Conservation (phyloP, 2,329 filamentous ascomycete genomes). For the Trichothecium sympodiale region DNA sequence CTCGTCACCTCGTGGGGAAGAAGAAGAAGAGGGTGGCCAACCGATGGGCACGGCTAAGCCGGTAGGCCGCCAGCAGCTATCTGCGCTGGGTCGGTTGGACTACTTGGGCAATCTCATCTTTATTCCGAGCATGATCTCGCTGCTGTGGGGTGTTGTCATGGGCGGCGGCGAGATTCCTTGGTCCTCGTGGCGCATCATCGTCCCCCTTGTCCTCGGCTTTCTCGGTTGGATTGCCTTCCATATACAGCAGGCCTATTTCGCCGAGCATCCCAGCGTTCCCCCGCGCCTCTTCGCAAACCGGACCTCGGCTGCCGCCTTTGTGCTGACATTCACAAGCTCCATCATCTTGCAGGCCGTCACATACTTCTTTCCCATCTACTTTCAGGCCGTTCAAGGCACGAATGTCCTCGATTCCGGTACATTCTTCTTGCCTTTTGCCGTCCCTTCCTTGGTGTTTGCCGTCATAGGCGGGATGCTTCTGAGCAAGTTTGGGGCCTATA, state of each 20-base stretch:
- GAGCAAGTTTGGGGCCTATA: slow-evolving; percentile 15
- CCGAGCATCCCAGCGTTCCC: too few species aligned
- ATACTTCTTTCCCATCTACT: slow-evolving; percentile 30
- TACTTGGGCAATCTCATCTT: slow-evolving; percentile 28
- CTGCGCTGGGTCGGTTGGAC: slow-evolving; percentile 21
- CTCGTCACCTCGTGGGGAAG: too few species aligned
- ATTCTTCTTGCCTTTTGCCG: slow-evolving; percentile 12
- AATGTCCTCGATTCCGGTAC: slow-evolving; percentile 15
- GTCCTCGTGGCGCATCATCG: slow-evolving; percentile 21
- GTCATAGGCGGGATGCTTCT: slow-evolving; percentile 10
- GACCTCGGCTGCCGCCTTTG: too few species aligned
- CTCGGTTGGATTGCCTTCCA: slow-evolving; percentile 19
- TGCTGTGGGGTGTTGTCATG: slow-evolving; percentile 28
- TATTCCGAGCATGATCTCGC: slow-evolving; percentile 19
- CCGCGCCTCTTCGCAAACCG: too few species aligned
- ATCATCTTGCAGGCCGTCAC: slow-evolving; percentile 14
- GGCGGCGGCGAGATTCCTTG: slow-evolving; percentile 27
- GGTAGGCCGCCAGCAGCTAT: too few species aligned
- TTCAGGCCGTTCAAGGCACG: slow-evolving; percentile 23
- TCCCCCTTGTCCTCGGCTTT: slow-evolving; percentile 29
- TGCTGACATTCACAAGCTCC: too few species aligned
- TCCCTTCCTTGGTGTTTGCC: slow-evolving; percentile 11
- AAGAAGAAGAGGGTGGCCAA: too few species aligned
- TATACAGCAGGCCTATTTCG: too few species aligned
- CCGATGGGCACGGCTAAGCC: slow-evolving; percentile 6